Evolutionary conservation across 805 yeast genomes (phyloP).

Genomic region (Saccharomyces cerevisiae): DNA sequence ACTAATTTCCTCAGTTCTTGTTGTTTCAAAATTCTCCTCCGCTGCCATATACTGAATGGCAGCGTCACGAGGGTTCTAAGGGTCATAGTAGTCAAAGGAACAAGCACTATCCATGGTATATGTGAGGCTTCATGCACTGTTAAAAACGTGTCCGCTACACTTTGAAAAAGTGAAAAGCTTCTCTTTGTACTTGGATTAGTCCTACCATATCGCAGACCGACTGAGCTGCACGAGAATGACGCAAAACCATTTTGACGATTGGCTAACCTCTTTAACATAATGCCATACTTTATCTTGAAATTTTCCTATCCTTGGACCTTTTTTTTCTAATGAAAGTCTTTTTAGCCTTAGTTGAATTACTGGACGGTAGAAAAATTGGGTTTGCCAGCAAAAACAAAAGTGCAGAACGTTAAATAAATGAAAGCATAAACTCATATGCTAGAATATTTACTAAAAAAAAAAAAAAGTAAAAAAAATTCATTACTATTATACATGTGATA

Average conservation of each 20-base stretch:
- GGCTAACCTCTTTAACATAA: neutral
- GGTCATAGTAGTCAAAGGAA: conserved; percentile 64
- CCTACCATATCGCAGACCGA: neutral
- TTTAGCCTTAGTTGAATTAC: neutral
- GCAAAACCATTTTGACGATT: neutral
- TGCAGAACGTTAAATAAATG: neutral
- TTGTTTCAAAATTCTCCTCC: conserved; percentile 63
- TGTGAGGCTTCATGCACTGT: conserved; percentile 46
- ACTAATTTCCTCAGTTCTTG: conserved; percentile 62
- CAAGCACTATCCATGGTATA: conserved; percentile 75
- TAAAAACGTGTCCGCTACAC: conserved; percentile 21
- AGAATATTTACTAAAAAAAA: neutral
- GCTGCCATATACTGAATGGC: conserved; percentile 69
- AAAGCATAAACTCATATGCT: neutral
- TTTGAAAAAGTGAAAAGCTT: conserved; percentile 12
- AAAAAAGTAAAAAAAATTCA: neutral
- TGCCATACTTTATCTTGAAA: neutral
- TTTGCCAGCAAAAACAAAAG: neutral
- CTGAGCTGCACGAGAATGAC: neutral
- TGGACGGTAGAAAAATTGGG: neutral
- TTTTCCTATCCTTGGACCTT: neutral
- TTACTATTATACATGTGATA: neutral
- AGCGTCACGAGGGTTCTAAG: conserved; percentile 61
- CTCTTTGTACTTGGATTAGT: conserved; percentile 1
- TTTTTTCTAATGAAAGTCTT: neutral